Evolutionary conservation across 352 stramenopile species (phyloP).

Genomic region (Hyaloperonospora brassicae): DNA sequence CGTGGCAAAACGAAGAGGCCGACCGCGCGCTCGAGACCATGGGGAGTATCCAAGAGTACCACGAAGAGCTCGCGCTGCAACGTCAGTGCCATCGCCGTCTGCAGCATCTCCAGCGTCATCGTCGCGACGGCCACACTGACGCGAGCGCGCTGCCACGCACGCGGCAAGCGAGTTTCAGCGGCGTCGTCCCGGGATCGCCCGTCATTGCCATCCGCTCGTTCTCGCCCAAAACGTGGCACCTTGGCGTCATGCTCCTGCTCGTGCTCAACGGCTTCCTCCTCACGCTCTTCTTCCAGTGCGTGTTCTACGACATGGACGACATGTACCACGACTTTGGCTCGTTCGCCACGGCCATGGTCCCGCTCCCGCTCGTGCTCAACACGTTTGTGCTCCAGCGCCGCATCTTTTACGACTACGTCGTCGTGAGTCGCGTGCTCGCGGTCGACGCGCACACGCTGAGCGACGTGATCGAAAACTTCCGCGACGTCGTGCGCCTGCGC

Average conservation of each 20-base stretch:
- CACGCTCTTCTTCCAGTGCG: conserved; percentile 46
- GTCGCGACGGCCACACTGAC: neutral
- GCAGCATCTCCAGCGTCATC: too few species aligned
- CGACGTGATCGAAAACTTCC: conserved; percentile 48
- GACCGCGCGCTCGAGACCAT: conserved; percentile 15
- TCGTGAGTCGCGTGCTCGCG: conserved; percentile 40
- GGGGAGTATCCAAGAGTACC: conserved; percentile 21
- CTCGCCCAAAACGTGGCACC: conserved; percentile 48
- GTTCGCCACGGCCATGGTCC: conserved; percentile 19
- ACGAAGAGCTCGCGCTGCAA: conserved; percentile 14
- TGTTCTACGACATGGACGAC: conserved; percentile 35
- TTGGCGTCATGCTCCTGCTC: conserved; percentile 39
- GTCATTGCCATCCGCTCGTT: conserved; percentile 30
- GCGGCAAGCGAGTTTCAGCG: conserved; percentile 1
- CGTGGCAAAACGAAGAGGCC: conserved; percentile 18
- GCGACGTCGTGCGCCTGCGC: conserved; percentile 39
- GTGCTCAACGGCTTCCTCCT: conserved; percentile 59
- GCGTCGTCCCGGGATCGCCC: conserved; percentile 16
- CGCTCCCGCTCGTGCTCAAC: conserved; percentile 39
- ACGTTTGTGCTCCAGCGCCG: conserved; percentile 38
- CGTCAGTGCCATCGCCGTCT: too few species aligned
- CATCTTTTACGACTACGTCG: conserved; percentile 47
- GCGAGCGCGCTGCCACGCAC: conserved; percentile 14
- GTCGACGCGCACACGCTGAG: conserved; percentile 39
- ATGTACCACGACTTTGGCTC: conserved; percentile 27